Evolutionary conservation across 805 yeast species (phyloP), one percentile per base, ranked within the genome.

Genomic region (Candida glaebosa): DNA sequence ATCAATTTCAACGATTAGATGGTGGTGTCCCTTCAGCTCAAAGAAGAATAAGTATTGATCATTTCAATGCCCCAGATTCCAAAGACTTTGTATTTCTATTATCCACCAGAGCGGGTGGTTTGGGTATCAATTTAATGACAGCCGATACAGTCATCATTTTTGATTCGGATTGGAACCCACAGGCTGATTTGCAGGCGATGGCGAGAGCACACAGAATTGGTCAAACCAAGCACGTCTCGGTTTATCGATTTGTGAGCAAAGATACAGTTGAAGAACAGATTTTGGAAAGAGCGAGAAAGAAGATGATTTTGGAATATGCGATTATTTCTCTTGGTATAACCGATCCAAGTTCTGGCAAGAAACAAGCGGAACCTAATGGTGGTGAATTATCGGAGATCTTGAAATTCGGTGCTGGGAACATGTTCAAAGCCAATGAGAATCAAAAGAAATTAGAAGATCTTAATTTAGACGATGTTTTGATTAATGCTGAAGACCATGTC

Each of bases 131-230:
- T 61, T 73, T 93, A 60, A 93, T 93, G 99, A 93, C 99, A 4
- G 99, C 99, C 3, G 99, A 93, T 58, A 93, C 99, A 5, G 99
- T 93, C 20, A 87, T 93, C 52, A 91, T 93, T 31, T 93, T 93
- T 65, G 99, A 93, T 65, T 87, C 96, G 3, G 99, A 93, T 68
- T 93, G 99, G 99, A 93, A 93, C 59, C 99, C 99, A 0, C 99
- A 93, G 63, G 99, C 99, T 0, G 99, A 93, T 74, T 72, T 93
- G 55, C 99, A 93, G 66, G 99, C 99, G 1, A 93, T 93, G 99
- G 99, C 99, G 0, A 81, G 99, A 66, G 99, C 99, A 2, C 99
- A 93, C 67, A 82, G 99, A 72, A 93, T 93, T 60, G 99, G 99
- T n/a, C 99, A 93, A 63, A 93, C 90, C 65, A 89, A 87, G 54